Base-by-base conservation (phyloP, 495 filamentous ascomycete genomes). In the Tuber magnatum region DNA sequence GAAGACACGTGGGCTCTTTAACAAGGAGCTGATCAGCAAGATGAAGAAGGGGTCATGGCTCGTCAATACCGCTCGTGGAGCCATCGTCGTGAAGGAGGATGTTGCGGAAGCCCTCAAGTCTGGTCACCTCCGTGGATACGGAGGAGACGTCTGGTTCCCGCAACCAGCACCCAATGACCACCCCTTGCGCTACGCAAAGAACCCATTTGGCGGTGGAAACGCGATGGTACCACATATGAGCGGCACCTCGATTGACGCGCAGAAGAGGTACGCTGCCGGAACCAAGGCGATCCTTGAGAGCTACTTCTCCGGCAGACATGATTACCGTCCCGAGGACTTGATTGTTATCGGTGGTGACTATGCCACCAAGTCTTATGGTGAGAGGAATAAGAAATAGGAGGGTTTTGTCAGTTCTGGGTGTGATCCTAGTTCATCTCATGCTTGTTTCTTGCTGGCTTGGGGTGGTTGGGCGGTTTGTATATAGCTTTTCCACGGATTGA, bases 171-270 rank as follows among this genome's bases (percentile, higher is more conserved):
- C 95, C 79, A 89, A 91, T 86, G 95, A 97, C 83, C 95, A 99
- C 89, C 88, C 89, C 46, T 93, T 99, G 81, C 94, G 95, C 83
- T 91, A 91, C 84, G 95, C 93, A 81, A 90, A 93, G 88, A 93
- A 93, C 89, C 92, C 94, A 79, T 97, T 93, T 87, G 94, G 94
- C 77, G 95, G 94, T 79, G 95, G 95, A 82, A 98, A 98, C 86
- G 95, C 93, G 85, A 99, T 93, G 92, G 94, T 97, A 72, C 93
- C 95, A 70, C 95, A 99, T 89, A 96, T 99, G 93, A 94, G 92
- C 48, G 95, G 95, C 82, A 98, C 95, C 75, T 96, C 93, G 73
- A 91, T 99, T 83, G 95, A 99, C 84, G 95, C 95, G 43, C 95
- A 99, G 88, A 91, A 94, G 88, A 89, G 95, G 74, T 99, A 99